Conservation (phyloP, 2,329 filamentous ascomycete genomes). For the Fusarium setosum region DNA sequence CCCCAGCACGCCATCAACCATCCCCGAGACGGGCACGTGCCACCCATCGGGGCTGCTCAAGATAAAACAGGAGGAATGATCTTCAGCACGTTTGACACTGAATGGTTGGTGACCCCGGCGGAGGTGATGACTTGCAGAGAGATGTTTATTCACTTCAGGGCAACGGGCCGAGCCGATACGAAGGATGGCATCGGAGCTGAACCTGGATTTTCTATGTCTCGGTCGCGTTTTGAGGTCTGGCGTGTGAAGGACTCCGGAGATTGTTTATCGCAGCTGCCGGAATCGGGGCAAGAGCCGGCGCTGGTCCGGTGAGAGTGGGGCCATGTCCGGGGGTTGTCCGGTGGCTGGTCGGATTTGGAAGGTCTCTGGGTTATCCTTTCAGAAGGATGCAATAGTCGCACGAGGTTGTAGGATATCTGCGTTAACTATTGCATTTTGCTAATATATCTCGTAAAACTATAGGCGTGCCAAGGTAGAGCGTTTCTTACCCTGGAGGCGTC, state of each 20-base stretch:
- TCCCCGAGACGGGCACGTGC: slow-evolving; percentile 30
- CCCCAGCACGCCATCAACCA: slow-evolving; percentile 20
- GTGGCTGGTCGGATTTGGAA: background rate
- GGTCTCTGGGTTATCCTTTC: background rate
- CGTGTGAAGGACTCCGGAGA: background rate
- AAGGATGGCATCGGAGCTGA: background rate
- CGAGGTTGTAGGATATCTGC: background rate
- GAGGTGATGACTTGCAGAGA: slow-evolving; percentile 2
- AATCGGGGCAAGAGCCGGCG: slow-evolving; percentile 29
- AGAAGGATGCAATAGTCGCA: background rate
- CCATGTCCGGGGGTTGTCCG: background rate
- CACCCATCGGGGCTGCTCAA: slow-evolving; percentile 20
- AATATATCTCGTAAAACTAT: no score
- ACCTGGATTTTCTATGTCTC: slow-evolving; percentile 2
- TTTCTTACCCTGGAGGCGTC: no score
- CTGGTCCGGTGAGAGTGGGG: slow-evolving; percentile 24
- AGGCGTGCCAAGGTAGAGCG: no score
- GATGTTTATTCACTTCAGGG: slow-evolving; percentile 18
- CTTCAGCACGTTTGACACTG: slow-evolving; percentile 27
- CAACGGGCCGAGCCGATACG: slow-evolving; percentile 30
- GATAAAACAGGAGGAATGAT: slow-evolving; percentile 10
- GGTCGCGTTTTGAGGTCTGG: slow-evolving; percentile 21
- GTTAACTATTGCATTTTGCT: no score
- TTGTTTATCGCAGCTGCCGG: slow-evolving; percentile 21
- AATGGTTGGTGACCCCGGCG: slow-evolving; percentile 22